Evolutionary conservation across 345 rosid genomes (phyloP), one percentile per base, ranked within the genome.

Genomic region (Murraya paniculata): DNA sequence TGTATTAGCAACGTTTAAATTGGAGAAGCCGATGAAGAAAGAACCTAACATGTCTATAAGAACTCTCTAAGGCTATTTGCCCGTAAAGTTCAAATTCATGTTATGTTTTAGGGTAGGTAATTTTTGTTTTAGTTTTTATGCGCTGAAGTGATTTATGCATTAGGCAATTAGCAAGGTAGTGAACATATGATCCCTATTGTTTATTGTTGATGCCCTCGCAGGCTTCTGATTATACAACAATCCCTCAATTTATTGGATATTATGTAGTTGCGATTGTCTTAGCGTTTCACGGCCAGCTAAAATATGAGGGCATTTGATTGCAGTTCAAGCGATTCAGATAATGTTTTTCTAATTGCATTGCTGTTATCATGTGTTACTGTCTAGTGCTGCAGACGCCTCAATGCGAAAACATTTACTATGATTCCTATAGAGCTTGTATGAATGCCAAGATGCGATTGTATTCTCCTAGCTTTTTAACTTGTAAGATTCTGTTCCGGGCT

Each of bases 1-100:
- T 45, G 84, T 96, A 74, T 91, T 91, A 83, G 87, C 95, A 79
- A 91, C 98, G 28, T 96, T 96, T 84, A 91, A 90, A 75, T 25
- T 92, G 88, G 97, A 88, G 80, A 90, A 86, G 77, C 60, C 81
- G 16, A 59, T 79, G 19, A 81, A 83, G 83, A 72, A 66, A 50
- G 85, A 77, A 36, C 62, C 79, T 68, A 71, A 39, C 28, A 1
- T 38, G 41, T 41, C 61, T 21, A 6, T 68, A 14, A 81, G 85
- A 66, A 76, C 79, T 66, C 72, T 66, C 21, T 76, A 56, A 66
- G 38, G 33, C 57, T 56, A 22, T n/a, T 31, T 55, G 24, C 11
- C 60, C 10, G 3, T 31, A 2, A 2, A 10, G 31, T 41, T 68
- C 56, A 0, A 38, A 36, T 36, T 67, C 21, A 35, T 58, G 8